Evolutionary conservation across 2,329 filamentous ascomycete species (phyloP).

Genomic region (Byssothecium circinans): DNA sequence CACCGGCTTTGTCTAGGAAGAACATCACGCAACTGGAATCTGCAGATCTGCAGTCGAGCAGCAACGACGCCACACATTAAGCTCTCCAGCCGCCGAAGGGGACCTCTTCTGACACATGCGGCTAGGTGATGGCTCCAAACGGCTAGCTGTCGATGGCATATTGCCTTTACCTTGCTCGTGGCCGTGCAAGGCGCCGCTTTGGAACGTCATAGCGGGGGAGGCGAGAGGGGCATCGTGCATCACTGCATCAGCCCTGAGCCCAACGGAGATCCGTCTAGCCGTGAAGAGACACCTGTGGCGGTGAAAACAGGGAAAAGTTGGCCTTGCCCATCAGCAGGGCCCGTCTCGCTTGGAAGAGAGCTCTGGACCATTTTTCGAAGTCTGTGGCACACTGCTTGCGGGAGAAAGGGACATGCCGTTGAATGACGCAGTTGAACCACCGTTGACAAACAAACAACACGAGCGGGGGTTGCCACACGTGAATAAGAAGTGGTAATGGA

Average conservation of each 20-base stretch:
- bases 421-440: too few species aligned
- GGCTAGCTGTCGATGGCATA: background rate
- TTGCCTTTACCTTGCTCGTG: slow-evolving; percentile 1
- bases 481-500: too few species aligned
- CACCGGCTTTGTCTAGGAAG: slow-evolving; percentile 8
- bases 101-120: slow-evolving; percentile 6
- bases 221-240: slow-evolving; percentile 16
- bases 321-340: too few species aligned
- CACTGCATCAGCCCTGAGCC: slow-evolving; percentile 6
- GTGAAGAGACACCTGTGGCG: slow-evolving; percentile 14
- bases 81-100: slow-evolving; percentile 4
- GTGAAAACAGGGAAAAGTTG: slow-evolving; percentile 15
- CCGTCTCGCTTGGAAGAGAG: too few species aligned
- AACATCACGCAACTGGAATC: background rate
- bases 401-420: too few species aligned
- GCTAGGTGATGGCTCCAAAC: slow-evolving; percentile 8
- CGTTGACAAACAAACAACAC: too few species aligned
- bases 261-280: slow-evolving; percentile 1
- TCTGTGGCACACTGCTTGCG: too few species aligned
- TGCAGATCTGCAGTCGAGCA: background rate
- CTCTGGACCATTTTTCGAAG: too few species aligned
- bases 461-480: too few species aligned
- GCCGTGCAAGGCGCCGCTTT: too few species aligned
- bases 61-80: slow-evolving; percentile 8
- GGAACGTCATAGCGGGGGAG: slow-evolving; percentile 30